These are phyloP conservation scores for Saccharomycodes ludwigii DNA, from an alignment of 805 yeast species.

Conservation along the genomic window DNA sequence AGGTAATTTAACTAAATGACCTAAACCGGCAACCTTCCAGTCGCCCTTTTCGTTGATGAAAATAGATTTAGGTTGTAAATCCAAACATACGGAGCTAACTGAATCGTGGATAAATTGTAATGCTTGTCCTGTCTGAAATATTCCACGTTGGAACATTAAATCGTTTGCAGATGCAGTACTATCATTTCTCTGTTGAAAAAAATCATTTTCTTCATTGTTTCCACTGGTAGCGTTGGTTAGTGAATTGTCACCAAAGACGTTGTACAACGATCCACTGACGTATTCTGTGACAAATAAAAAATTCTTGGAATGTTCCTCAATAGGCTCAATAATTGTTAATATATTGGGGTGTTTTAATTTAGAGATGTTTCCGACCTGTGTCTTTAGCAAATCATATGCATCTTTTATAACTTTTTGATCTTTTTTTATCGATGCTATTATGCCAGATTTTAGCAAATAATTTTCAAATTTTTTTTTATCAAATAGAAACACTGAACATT, in stretches of 20 bases:
- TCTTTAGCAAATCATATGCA: slow-evolving; percentile 55
- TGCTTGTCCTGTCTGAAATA: slow-evolving; percentile 66
- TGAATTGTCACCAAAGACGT: slow-evolving; percentile 21
- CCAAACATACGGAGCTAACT: slow-evolving; percentile 64
- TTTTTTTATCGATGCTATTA: slow-evolving; percentile 28
- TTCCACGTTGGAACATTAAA: slow-evolving; percentile 66
- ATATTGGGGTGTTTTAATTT: slow-evolving; percentile 85
- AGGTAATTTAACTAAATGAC: slow-evolving; percentile 32
- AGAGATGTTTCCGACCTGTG: slow-evolving; percentile 60
- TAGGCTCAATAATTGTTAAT: slow-evolving; percentile 70
- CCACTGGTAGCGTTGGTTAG: background rate
- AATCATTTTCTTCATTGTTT: slow-evolving; percentile 14
- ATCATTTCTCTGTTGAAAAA: slow-evolving; percentile 11
- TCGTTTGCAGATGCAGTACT: slow-evolving; percentile 48
- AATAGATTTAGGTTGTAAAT: slow-evolving; percentile 66
- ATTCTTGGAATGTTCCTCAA: slow-evolving; percentile 74
- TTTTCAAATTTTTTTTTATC: slow-evolving; percentile 68
- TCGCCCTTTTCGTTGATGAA: slow-evolving; percentile 76
- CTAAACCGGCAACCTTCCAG: slow-evolving; percentile 85
- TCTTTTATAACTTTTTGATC: slow-evolving; percentile 38
- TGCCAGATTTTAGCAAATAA: slow-evolving; percentile 36
- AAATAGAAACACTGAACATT: slow-evolving; percentile 75
- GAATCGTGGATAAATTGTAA: slow-evolving; percentile 71
- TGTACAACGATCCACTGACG: slow-evolving; percentile 42
- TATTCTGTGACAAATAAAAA: slow-evolving; percentile 79